phyloP scores from a whole-genome alignment of 2,329 filamentous ascomycete genomes.

The Venturia pyrina region DNA sequence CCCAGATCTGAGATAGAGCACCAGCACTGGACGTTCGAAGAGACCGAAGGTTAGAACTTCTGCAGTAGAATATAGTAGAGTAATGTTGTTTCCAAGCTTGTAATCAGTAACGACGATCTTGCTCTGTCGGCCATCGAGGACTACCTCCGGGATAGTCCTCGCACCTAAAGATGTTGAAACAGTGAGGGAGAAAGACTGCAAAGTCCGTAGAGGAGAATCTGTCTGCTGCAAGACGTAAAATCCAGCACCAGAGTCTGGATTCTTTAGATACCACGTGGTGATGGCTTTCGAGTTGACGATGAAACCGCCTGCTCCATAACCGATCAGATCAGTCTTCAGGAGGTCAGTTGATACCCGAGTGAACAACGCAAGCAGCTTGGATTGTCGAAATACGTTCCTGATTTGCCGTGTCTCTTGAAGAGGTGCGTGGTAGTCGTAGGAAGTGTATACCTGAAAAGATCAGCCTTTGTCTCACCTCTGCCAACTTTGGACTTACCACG shows the following conservation, averaged over 20 bases:
- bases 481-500: slow-evolving; percentile 19
- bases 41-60: slow-evolving; percentile 41
- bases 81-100: slow-evolving; percentile 38
- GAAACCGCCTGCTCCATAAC: slow-evolving; percentile 32
- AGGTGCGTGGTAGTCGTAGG: slow-evolving; percentile 39
- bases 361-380: slow-evolving; percentile 45
- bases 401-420: slow-evolving; percentile 45
- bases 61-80: slow-evolving; percentile 45
- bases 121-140: slow-evolving; percentile 42
- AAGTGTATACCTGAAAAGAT: slow-evolving; percentile 32
- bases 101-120: slow-evolving; percentile 49
- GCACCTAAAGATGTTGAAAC: slow-evolving; percentile 38
- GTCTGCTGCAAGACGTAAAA: slow-evolving; percentile 52
- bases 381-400: slow-evolving; percentile 43
- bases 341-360: slow-evolving; percentile 47
- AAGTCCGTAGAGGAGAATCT: slow-evolving; percentile 42
- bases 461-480: not conserved
- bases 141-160: slow-evolving; percentile 35
- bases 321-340: slow-evolving; percentile 43
- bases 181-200: slow-evolving; percentile 40
- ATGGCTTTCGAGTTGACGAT: slow-evolving; percentile 43
- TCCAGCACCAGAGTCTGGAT: slow-evolving; percentile 44
- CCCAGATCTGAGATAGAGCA: slow-evolving; percentile 29
- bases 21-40: slow-evolving; percentile 26
- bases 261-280: slow-evolving; percentile 46